These are phyloP conservation scores for Polymyxa betae DNA, from an alignment of 208 protist species.

Conservation along the genomic window DNA sequence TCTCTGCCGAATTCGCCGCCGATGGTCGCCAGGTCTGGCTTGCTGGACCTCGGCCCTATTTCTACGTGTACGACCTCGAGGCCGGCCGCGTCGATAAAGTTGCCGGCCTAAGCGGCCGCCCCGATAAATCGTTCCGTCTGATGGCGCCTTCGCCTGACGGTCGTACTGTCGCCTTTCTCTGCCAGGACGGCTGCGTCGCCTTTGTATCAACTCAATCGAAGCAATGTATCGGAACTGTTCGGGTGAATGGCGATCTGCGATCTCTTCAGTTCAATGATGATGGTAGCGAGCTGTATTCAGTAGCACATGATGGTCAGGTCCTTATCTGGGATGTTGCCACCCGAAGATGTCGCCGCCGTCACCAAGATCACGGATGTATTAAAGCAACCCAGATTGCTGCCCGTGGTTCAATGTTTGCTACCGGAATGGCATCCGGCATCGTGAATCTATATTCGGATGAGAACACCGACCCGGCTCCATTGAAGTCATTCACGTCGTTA, in stretches of 20 bases:
- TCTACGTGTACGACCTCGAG: constrained; percentile 66
- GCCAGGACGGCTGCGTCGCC: constrained; percentile 61
- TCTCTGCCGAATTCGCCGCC: constrained; percentile 51
- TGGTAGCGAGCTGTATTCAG: constrained; percentile 57
- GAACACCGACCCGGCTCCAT: background rate
- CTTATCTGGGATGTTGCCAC: constrained; percentile 9
- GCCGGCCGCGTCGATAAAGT: constrained; percentile 38
- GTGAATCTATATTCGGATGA: background rate
- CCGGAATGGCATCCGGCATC: background rate
- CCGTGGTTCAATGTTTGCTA: background rate
- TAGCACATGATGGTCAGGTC: constrained; percentile 61
- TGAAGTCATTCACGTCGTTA: constrained; percentile 66
- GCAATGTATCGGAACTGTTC: constrained; percentile 60
- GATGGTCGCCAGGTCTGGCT: constrained; percentile 57
- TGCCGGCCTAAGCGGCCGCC: constrained; percentile 42
- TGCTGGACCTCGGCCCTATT: constrained; percentile 62
- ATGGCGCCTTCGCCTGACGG: constrained; percentile 63
- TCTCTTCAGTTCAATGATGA: constrained; percentile 59
- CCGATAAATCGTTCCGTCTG: constrained; percentile 56
- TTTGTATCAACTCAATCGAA: constrained; percentile 61
- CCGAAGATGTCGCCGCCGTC: background rate
- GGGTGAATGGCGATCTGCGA: constrained; percentile 64
- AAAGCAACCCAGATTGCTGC: background rate
- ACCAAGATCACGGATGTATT: constrained; percentile 17
- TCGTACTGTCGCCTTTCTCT: constrained; percentile 63